phyloP scores from a whole-genome alignment of 495 filamentous ascomycete species.

The Letharia columbiana region DNA sequence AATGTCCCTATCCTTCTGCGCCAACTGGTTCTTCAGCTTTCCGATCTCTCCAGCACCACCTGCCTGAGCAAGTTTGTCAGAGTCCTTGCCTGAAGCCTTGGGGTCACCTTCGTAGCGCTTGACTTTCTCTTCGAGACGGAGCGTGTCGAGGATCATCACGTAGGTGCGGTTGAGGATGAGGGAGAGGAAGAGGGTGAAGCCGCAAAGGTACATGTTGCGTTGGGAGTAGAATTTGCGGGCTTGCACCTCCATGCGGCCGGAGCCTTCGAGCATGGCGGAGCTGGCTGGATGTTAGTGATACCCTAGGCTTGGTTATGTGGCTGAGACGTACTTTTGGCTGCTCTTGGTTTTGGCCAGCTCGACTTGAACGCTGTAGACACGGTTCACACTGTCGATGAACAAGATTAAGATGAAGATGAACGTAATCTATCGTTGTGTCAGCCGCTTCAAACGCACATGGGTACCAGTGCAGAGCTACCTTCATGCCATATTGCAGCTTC shows the following conservation, averaged over 20 bases:
- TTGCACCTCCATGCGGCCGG: slow-evolving; percentile 95
- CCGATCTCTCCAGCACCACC: slow-evolving; percentile 69
- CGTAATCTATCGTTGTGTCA: slow-evolving; percentile 62
- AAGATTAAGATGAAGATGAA: slow-evolving; percentile 98
- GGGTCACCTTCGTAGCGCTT: slow-evolving; percentile 77
- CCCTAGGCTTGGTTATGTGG: slow-evolving; percentile 1
- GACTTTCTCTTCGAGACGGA: slow-evolving; percentile 87
- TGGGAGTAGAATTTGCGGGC: slow-evolving; percentile 99
- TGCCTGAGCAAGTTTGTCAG: slow-evolving; percentile 52
- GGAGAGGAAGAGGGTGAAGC: slow-evolving; percentile 97
- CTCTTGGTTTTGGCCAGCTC: slow-evolving; percentile 60
- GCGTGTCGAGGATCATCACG: slow-evolving; percentile 88
- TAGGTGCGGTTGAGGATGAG: slow-evolving; percentile 99
- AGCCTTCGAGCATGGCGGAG: slow-evolving; percentile 65
- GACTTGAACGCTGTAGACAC: slow-evolving; percentile 90
- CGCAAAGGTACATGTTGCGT: slow-evolving; percentile 99
- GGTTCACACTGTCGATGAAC: slow-evolving; percentile 97
- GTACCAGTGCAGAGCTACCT: slow-evolving; percentile 37
- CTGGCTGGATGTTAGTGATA: slow-evolving; percentile 34
- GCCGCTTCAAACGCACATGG: neutral
- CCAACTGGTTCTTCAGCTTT: slow-evolving; percentile 60
- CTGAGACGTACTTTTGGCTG: slow-evolving; percentile 32
- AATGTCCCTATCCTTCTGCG: slow-evolving; percentile 62
- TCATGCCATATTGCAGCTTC: slow-evolving; percentile 74
- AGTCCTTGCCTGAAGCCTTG: slow-evolving; percentile 62